These are phyloP conservation scores for Calonectria henricotiae DNA, from an alignment of 2,329 filamentous ascomycete species.

Conservation along the genomic window DNA sequence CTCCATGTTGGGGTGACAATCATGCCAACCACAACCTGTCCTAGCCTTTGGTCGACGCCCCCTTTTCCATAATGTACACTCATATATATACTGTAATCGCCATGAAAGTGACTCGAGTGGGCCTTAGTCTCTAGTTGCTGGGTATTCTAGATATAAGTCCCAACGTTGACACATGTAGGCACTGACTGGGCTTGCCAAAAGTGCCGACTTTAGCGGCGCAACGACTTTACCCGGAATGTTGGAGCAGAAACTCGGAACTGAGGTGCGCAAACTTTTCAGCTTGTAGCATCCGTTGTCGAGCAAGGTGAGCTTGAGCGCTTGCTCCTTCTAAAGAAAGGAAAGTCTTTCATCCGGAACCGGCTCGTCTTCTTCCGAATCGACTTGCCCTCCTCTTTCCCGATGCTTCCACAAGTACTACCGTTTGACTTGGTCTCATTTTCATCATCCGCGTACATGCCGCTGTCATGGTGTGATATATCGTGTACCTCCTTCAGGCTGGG, in stretches of 20 bases:
- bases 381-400: constrained; percentile 66
- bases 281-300: constrained; percentile 56
- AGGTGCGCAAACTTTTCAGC: constrained; percentile 50
- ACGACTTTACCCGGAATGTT: neutral
- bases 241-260: constrained; percentile 34
- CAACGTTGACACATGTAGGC: constrained; percentile 30
- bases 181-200: constrained; percentile 26
- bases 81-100: constrained; percentile 47
- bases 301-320: constrained; percentile 60
- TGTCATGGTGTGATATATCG: constrained; percentile 49
- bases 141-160: constrained; percentile 32
- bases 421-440: constrained; percentile 52
- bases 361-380: constrained; percentile 75
- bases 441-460: constrained; percentile 50
- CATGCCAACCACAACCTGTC: constrained; percentile 1
- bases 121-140: constrained; percentile 27
- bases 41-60: constrained; percentile 25
- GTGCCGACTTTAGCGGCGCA: constrained; percentile 11
- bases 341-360: constrained; percentile 75
- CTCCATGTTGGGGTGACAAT: constrained; percentile 24
- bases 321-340: constrained; percentile 71
- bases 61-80: constrained; percentile 48
- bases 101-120: constrained; percentile 35
- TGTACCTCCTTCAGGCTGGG: constrained; percentile 56
- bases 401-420: constrained; percentile 58